Base-by-base conservation (phyloP, 192 early-diverging fungal species). In the Tieghemiomyces parasiticus region DNA sequence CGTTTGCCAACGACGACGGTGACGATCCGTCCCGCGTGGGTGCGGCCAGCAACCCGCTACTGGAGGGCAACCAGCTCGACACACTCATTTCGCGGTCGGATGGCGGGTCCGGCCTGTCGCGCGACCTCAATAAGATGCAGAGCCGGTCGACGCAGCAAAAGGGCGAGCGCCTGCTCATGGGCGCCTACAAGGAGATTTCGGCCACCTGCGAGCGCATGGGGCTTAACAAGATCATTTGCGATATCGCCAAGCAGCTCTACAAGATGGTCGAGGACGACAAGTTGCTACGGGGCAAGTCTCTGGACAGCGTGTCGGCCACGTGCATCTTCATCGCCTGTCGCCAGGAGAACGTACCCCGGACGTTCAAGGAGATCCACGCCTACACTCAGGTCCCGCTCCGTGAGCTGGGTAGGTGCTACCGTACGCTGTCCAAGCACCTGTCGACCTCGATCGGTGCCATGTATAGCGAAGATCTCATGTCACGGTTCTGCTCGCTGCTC, bases 301-400 rank as follows among this genome's bases (percentile, higher is more conserved):
- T 77, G 22, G 87, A 93, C 33, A 82, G 85, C 30, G 81, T 94
- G 52, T 83, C 88, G 55, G 93, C 92, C 2, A 87, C 89, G 0
- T 95, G 91, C 62, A 91, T 96, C 59, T 95, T 88, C 63, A 84
- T 96, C 60, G 93, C 88, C 3, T 96, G 95, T 65, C 75, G 88
- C 35, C 83, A 92, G 64, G 74, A 92, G 63, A 70, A 75, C 31
- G 85, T 87, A 0, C 83, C 82, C 6, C 80, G 95, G 61, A 94
- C 95, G 3, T 94, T 95, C 67, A 90, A 91, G 64, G 93, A 99
- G 68, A 91, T 96, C 52, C 89, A 86, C 61, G 83, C 85, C 2
- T 60, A 92, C 56, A 94, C 92, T 0, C 80, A 85, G 30, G 91
- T 99, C 16, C 84, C 89, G 29, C 93, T 93, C 65, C 94, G 91